A percentile compares a stretch with the other conserved stretches of the same genome.
Evolutionary conservation across 2,329 filamentous ascomycete genomes (phyloP).

Genomic region (Aspergillus oerlinghausenensis): DNA sequence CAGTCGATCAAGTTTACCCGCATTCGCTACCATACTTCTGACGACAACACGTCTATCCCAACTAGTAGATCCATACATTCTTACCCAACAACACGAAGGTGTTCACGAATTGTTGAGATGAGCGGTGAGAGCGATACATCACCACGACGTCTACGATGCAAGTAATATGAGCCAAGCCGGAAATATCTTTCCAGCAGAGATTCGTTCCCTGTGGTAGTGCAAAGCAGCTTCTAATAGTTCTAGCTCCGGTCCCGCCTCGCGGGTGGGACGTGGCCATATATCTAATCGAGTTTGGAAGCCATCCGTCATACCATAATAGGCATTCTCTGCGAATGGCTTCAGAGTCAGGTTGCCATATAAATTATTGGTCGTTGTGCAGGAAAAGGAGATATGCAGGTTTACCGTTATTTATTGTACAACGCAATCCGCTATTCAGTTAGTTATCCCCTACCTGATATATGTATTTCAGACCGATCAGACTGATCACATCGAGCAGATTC

Average conservation of each 20-base stretch:
- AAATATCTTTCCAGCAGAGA: constrained; percentile 5
- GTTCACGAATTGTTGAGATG: not conserved
- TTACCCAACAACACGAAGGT: not conserved
- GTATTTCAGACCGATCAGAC: not conserved
- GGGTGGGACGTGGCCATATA: not conserved
- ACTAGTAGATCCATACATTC: too few species aligned
- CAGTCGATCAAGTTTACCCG: not conserved
- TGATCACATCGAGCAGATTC: not conserved
- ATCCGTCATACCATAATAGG: not conserved
- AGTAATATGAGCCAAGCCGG: not conserved
- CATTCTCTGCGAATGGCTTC: not conserved
- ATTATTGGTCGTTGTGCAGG: not conserved
- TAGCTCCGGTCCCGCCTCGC: not conserved
- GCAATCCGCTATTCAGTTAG: not conserved
- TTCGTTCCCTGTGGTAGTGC: not conserved
- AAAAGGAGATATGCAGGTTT: not conserved
- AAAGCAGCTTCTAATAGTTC: not conserved
- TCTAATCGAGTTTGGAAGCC: not conserved
- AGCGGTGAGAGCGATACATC: constrained; percentile 6
- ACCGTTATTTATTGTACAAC: not conserved
- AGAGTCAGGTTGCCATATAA: not conserved
- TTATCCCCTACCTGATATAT: too few species aligned
- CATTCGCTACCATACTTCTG: too few species aligned
- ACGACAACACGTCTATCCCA: too few species aligned
- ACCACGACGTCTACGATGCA: not conserved